Base-by-base conservation (phyloP, 2,329 filamentous ascomycete genomes). In the Sclerotinia sclerotiorum region DNA sequence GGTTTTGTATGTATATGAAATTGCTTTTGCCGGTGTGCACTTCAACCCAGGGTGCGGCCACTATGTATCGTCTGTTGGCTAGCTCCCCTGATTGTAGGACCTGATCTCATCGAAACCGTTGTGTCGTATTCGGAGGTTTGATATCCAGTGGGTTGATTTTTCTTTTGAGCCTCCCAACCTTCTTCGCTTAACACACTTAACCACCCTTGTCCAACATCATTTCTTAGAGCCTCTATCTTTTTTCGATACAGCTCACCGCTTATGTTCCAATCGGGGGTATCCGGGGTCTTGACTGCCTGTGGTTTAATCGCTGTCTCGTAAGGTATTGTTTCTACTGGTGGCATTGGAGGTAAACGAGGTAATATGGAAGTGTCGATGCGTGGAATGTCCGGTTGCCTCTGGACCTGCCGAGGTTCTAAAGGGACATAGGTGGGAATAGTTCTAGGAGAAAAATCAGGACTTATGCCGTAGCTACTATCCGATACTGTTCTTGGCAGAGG, bases 161-260 rank as follows among this genome's bases (percentile, higher is more conserved):
- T 72, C 64, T 75, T 76, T 63, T 76, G 76, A 21, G 72, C 54
- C 70, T 87, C 84, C 86, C 87, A 89, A 54, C 81, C 84, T 78
- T 95, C 91, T 75, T 97, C 94, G 70, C 91, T 90, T 63, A 98
- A 82, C 19, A 91, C 92, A 71, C 89, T 94, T 51, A 99, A 85
- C 85, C 97, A 99, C 49, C 89, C 91, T 74, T 89, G 92, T 44
- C 94, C 94, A 72, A 97, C 89, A 75, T 94, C 92, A 75, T 90
- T 90, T 70, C 93, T 90, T 66, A 97, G 81, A 3, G 91, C 88
- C 79, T 97, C 93, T 67, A 98, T 90, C 79, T 95, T 95, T 78
- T 91, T 91, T 68, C 91, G 88, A 79, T 97, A 98, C 10, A 92
- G 82, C 75, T 95, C 92, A 66, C 90, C 90, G 69, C 87, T 86